Evolutionary conservation across 352 stramenopile genomes (phyloP), one percentile per base, ranked within the genome.

Genomic region (Globisporangium middletonii): DNA sequence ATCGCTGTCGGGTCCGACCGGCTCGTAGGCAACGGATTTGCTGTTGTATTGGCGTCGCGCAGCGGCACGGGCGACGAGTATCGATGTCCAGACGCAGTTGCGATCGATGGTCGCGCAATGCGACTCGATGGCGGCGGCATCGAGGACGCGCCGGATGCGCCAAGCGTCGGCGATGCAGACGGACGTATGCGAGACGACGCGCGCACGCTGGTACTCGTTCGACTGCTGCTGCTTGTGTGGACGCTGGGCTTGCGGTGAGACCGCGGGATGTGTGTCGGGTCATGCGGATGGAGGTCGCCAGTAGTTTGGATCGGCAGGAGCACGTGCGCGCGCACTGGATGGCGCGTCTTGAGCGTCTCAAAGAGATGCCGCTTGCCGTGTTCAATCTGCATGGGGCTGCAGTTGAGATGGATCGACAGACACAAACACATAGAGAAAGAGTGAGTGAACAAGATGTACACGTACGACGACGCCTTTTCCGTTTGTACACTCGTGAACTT

Each of bases 331-430:
- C 52, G 52, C 46, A 59, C 26, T 3, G 59, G 59, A n/a, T 64
- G 59, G 33, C 48, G 59, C 23, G 55, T 41, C 33, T 59, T 59
- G 12, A 64, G 45, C 38, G 53, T 55, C 50, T 59, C 59, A 38
- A 64, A 64, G 11, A 64, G 46, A 37, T 64, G 59, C 26, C 59
- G 52, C 59, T 64, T 64, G 52, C 46, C 35, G 38, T 51, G 53
- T 28, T 57, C 50, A 1, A 52, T n/a, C 26, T 41, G 51, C 46
- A 54, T 64, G 26, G 59, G 45, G 18, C 59, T 53, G 2, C 16
- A 15, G 12, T 38, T 23, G 23, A 23, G 23, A 23, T 23, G 23
- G 23, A 23, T 13, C 45, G 12, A 62, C 0, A 52, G 9, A 57
- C 19, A 43, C 43, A 44, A 3, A 28, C 27, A 53, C 11, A 48